phyloP scores from a whole-genome alignment of 2,329 filamentous ascomycete genomes.

The Beauveria rudraprayagi region DNA sequence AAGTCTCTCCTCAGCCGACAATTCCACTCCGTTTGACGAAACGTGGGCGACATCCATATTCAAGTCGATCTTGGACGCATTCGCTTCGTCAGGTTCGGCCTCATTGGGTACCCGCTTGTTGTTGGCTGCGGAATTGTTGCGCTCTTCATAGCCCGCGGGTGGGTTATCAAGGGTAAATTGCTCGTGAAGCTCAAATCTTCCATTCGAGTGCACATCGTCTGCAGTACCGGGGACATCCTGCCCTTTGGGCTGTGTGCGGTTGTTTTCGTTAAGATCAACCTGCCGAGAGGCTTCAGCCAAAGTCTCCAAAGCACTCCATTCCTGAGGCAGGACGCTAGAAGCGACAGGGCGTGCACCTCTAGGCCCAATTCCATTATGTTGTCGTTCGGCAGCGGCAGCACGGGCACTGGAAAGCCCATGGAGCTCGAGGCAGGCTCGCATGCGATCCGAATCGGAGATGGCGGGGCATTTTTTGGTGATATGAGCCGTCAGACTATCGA shows the following conservation, averaged over 20 bases:
- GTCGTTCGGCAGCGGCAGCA: conserved; percentile 24
- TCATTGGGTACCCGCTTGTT: background rate
- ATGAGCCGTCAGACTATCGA: conserved; percentile 74
- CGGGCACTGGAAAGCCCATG: conserved; percentile 57
- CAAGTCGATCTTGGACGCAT: conserved; percentile 11
- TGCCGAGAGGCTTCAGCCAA: conserved; percentile 82
- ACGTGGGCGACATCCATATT: conserved; percentile 15
- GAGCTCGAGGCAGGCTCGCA: conserved; percentile 65
- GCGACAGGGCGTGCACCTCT: conserved; percentile 22
- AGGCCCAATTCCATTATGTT: conserved; percentile 19
- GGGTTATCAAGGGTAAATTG: conserved; percentile 52
- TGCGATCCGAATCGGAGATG: conserved; percentile 64
- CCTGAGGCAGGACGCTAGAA: conserved; percentile 37
- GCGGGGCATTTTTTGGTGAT: conserved; percentile 81
- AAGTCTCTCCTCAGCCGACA: conserved; percentile 42
- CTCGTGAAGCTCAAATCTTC: conserved; percentile 48
- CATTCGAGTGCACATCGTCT: conserved; percentile 19
- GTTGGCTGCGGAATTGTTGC: conserved; percentile 12
- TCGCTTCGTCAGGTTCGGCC: conserved; percentile 12
- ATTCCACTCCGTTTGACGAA: conserved; percentile 23
- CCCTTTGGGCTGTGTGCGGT: conserved; percentile 36
- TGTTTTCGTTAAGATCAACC: conserved; percentile 59
- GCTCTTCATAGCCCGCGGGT: conserved; percentile 39
- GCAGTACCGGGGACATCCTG: conserved; percentile 23
- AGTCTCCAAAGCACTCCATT: conserved; percentile 76